These are phyloP conservation scores for Lecanicillium sp. DNA, from an alignment of 2,329 filamentous ascomycete genomes.

Conservation along the genomic window DNA sequence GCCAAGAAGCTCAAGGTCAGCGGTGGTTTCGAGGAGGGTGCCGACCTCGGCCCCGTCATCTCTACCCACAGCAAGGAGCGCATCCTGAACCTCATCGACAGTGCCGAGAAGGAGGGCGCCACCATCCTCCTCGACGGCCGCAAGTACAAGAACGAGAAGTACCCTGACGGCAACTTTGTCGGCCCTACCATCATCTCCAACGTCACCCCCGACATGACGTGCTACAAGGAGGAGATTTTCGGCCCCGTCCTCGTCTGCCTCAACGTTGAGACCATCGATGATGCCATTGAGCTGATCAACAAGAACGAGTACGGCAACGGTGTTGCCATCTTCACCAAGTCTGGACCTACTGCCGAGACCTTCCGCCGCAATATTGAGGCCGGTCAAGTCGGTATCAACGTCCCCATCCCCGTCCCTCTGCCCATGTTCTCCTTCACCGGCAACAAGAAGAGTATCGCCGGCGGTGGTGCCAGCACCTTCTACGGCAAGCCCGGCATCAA, in stretches of 20 bases:
- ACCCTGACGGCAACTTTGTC: conserved; percentile 80
- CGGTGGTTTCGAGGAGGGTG: conserved; percentile 72
- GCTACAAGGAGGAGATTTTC: conserved; percentile 82
- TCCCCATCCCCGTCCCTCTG: conserved; percentile 66
- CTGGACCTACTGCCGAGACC: conserved; percentile 65
- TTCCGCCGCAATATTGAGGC: conserved; percentile 80
- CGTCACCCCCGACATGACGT: conserved; percentile 73
- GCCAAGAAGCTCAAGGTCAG: conserved; percentile 68
- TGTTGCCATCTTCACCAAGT: conserved; percentile 75
- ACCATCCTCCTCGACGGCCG: conserved; percentile 77
- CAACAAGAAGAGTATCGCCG: conserved; percentile 86
- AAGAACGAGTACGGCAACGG: conserved; percentile 83
- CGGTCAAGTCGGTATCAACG: conserved; percentile 80
- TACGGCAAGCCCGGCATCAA: conserved; percentile 88
- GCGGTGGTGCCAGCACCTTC: conserved; percentile 87
- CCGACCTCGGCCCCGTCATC: conserved; percentile 78
- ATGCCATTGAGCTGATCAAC: conserved; percentile 77
- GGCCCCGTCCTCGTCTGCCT: conserved; percentile 78
- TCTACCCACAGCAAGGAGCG: conserved; percentile 70
- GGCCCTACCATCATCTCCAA: conserved; percentile 77
- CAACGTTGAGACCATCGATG: conserved; percentile 69
- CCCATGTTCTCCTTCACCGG: conserved; percentile 68
- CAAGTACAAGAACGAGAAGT: conserved; percentile 66
- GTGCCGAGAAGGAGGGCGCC: conserved; percentile 72
- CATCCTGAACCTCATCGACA: conserved; percentile 68